Percentiles rank a stretch among this genome's conserved stretches.
phyloP scores from a whole-genome alignment of 1,284 basidiomycete genomes.

The Ceratobasidium sp. region DNA sequence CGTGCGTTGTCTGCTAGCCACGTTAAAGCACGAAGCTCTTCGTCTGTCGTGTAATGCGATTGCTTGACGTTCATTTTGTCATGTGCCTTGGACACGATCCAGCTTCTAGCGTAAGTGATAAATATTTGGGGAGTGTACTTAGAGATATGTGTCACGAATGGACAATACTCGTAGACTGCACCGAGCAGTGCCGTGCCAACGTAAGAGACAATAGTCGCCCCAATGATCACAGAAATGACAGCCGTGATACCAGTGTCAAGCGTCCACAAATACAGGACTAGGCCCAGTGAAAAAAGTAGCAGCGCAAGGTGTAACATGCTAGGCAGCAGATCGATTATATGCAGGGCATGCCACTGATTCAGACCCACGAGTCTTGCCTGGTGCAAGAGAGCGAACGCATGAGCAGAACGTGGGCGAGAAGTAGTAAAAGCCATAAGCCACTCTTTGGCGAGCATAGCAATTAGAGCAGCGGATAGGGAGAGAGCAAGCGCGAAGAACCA shows the following conservation, averaged over 20 bases:
- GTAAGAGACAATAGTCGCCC: neutral
- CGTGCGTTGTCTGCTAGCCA: conserved; percentile 2
- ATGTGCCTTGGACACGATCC: neutral
- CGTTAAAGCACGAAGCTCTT: neutral
- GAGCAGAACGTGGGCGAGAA: neutral
- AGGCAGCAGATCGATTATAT: conserved; percentile 11
- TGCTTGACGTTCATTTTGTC: neutral
- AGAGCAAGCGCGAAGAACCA: neutral
- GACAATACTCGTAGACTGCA: neutral
- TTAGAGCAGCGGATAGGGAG: neutral
- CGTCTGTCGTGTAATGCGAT: neutral
- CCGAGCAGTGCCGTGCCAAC: neutral
- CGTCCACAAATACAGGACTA: conserved; percentile 5
- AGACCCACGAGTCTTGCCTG: neutral
- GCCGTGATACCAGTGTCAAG: neutral
- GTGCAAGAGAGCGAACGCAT: neutral
- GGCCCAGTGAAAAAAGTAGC: conserved; percentile 6
- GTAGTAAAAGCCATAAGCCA: neutral
- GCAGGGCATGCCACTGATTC: neutral
- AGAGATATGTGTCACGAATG: neutral
- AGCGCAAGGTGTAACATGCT: conserved; percentile 6
- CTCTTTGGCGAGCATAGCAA: conserved; percentile 2
- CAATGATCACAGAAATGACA: neutral
- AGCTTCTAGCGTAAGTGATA: too few relatives aligned
- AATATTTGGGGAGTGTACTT: neutral